Conservation (phyloP, 2,329 filamentous ascomycete genomes). For the Colletotrichum sp. region DNA sequence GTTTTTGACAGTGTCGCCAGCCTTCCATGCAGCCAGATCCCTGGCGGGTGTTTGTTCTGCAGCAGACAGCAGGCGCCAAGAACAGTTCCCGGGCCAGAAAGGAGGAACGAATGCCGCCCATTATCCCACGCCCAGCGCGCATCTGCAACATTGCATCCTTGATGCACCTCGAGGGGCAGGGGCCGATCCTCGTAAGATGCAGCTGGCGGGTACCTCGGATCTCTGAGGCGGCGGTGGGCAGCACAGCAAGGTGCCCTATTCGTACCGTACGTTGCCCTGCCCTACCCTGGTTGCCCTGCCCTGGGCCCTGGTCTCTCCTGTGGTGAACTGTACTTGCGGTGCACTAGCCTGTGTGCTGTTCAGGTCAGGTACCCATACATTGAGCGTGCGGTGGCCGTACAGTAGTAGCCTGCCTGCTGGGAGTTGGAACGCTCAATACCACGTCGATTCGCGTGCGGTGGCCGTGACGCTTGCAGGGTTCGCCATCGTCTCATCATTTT, state of each 20-base stretch:
- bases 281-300: neutral
- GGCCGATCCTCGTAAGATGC: slow-evolving; percentile 9
- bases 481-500: slow-evolving; percentile 12
- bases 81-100: slow-evolving; percentile 8
- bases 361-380: slow-evolving; percentile 6
- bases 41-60: slow-evolving; percentile 11
- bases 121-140: slow-evolving; percentile 8
- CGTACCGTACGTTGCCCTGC: neutral
- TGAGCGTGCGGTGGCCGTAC: neutral
- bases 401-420: neutral
- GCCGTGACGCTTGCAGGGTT: slow-evolving; percentile 17
- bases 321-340: neutral
- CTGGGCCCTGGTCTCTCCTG: neutral
- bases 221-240: slow-evolving; percentile 2
- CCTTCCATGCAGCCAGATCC: slow-evolving; percentile 3
- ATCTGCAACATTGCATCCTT: neutral
- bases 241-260: slow-evolving; percentile 10
- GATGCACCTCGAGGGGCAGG: slow-evolving; percentile 8
- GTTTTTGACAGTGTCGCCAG: slow-evolving; percentile 1
- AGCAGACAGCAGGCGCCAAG: slow-evolving; percentile 17
- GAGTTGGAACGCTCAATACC: neutral
- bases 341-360: neutral
- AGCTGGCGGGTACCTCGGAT: slow-evolving; percentile 20
- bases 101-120: slow-evolving; percentile 11
- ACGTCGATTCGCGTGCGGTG: slow-evolving; percentile 11